A percentile compares a stretch with the other conserved stretches of the same genome.
Evolutionary conservation across 2,329 filamentous ascomycete genomes (phyloP).

Genomic region (Hypoxylon sp.): DNA sequence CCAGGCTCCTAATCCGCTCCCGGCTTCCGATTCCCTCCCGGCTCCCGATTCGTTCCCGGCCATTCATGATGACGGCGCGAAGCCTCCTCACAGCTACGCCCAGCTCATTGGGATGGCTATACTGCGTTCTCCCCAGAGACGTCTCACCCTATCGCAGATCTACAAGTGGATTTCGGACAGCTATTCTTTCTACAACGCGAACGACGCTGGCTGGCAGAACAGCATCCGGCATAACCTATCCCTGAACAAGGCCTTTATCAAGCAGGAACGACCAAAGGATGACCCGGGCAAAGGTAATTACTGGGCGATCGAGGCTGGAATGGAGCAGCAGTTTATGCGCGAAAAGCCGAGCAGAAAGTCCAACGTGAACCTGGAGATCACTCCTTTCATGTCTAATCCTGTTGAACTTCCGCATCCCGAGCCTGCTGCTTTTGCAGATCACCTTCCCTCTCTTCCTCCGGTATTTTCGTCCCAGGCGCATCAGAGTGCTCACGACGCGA

Average conservation of each 20-base stretch:
- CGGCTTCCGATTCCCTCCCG: slow-evolving; percentile 76
- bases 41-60: slow-evolving; percentile 80
- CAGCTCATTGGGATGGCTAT: slow-evolving; percentile 97
- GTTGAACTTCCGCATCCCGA: slow-evolving; percentile 59
- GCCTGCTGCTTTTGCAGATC: slow-evolving; percentile 46
- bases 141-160: slow-evolving; percentile 90
- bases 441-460: slow-evolving; percentile 60
- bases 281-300: slow-evolving; percentile 98
- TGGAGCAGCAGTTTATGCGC: slow-evolving; percentile 88
- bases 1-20: slow-evolving; percentile 81
- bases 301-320: slow-evolving; percentile 91
- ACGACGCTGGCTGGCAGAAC: slow-evolving; percentile 96
- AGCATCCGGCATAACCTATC: slow-evolving; percentile 98
- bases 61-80: slow-evolving; percentile 84
- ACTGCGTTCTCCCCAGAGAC: slow-evolving; percentile 80
- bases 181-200: slow-evolving; percentile 84
- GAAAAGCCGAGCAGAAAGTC: slow-evolving; percentile 76
- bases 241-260: slow-evolving; percentile 94
- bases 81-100: slow-evolving; percentile 93
- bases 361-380: slow-evolving; percentile 63
- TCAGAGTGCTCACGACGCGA: slow-evolving; percentile 47
- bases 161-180: slow-evolving; percentile 99
- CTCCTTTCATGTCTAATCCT: slow-evolving; percentile 65
- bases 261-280: slow-evolving; percentile 94
- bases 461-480: slow-evolving; percentile 42